Base-by-base conservation (phyloP, 176 grass and related monocot species). In the Poa pratensis region DNA sequence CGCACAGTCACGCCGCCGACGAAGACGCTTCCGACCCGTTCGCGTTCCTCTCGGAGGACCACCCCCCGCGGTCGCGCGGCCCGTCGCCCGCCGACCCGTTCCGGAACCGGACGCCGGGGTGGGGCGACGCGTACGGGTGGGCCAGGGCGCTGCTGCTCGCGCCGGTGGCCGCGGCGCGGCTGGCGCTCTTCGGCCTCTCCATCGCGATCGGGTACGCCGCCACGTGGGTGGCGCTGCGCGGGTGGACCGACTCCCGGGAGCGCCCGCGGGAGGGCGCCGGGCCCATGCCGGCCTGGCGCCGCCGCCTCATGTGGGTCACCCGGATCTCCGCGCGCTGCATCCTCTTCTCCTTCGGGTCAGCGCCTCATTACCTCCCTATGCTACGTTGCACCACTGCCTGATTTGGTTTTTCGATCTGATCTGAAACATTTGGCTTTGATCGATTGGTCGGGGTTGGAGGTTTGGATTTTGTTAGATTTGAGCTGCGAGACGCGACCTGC, bases 271-370 rank as follows among this genome's bases (percentile, higher is more conserved):
- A 89, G 67, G 87, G 86, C 30, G 43, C 63, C 51, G 87, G 77
- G 1, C 88, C 93, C 58, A 87, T 99, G 84, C 90, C 90, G 69
- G 30, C 80, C 59, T 94, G 97, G 97, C 91, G 97, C 0, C 70
- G 90, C 11, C 86, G 94, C 18, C 78, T 91, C 78, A 99, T 99
- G 97, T 99, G 94, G 97, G 14, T 99, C 84, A 99, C 97, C 20
- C 88, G 97, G 84, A 86, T 99, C 89, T 96, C 86, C 74, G 88
- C 90, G 5, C 83, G 94, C 0, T 94, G 91, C 89, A 99, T 99
- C 92, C 97, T 99, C 75, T 99, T 99, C 75, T 83, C 97, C 2
- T 99, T 99, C 69, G 97, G 97, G 97, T 99, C 91, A 92, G 91
- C 2, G 2, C 2, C 39, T 18, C 26, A 2, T 62, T 66, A 3